Evolutionary conservation across 371 early-diverging fungal genomes (phyloP).

Genomic region (Rhizopus arrhizus): DNA sequence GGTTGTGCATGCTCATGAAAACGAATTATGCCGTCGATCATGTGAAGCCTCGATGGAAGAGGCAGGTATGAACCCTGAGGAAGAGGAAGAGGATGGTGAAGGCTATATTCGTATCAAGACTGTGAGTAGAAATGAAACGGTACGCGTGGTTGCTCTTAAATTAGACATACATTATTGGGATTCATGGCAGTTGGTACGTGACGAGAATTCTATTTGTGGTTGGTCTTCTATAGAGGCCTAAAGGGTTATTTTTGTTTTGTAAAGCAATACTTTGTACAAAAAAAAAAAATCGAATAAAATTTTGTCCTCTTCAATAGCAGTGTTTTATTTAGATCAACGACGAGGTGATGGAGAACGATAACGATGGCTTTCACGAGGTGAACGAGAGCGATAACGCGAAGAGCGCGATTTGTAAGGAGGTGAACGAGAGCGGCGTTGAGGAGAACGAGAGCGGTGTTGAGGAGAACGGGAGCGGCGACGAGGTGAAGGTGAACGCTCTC

Average conservation of each 20-base stretch:
- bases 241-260: conserved; percentile 1
- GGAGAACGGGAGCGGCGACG: neutral
- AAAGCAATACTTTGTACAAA: too few relatives aligned
- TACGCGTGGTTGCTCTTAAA: conserved; percentile 65
- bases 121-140: conserved; percentile 56
- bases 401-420: neutral
- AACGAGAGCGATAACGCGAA: neutral
- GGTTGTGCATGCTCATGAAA: conserved; percentile 45
- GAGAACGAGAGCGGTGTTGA: neutral
- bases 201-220: conserved; percentile 56
- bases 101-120: conserved; percentile 71
- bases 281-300: too few relatives aligned
- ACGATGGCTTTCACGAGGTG: neutral
- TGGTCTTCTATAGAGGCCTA: conserved; percentile 57
- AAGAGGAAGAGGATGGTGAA: conserved; percentile 27
- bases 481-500: neutral
- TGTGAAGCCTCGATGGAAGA: conserved; percentile 34
- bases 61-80: neutral
- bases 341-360: too few relatives aligned
- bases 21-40: conserved; percentile 32
- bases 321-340: too few relatives aligned
- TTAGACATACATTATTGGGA: conserved; percentile 78
- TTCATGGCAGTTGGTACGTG: conserved; percentile 64
- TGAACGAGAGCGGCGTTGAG: neutral
- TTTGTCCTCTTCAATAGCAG: too few relatives aligned